Percentiles rank a stretch among this genome's conserved stretches.
Evolutionary conservation across 805 yeast species (phyloP).

Genomic region (Sugiyamaella smithiae): DNA sequence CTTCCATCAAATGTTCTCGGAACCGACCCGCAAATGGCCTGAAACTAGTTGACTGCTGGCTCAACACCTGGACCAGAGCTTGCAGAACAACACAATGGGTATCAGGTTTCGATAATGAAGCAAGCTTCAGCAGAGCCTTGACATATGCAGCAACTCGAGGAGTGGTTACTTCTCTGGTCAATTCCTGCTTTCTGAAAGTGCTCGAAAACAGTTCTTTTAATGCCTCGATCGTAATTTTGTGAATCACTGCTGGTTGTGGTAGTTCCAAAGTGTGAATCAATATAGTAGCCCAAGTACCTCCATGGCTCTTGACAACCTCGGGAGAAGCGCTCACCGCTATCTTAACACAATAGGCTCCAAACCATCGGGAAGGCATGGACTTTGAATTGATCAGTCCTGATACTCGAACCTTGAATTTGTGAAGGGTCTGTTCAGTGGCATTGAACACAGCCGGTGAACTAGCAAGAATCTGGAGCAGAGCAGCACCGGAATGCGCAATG

Average conservation of each 20-base stretch:
- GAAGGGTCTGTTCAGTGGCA: conserved; percentile 20
- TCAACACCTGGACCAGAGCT: conserved; percentile 44
- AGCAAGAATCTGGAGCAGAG: conserved; percentile 13
- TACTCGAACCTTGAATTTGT: conserved; percentile 32
- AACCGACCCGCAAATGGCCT: conserved; percentile 72
- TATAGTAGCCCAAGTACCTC: conserved; percentile 37
- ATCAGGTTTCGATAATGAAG: conserved; percentile 8
- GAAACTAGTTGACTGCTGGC: conserved; percentile 70
- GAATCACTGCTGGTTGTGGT: conserved; percentile 33
- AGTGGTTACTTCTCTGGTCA: conserved; percentile 78
- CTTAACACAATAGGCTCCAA: conserved; percentile 36
- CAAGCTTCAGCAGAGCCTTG: conserved; percentile 38
- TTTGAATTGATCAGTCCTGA: conserved; percentile 38
- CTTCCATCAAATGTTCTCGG: conserved; percentile 42
- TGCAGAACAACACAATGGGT: conserved; percentile 32
- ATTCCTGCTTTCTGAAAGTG: conserved; percentile 70
- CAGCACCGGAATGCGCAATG: conserved; percentile 11
- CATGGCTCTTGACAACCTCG: conserved; percentile 37
- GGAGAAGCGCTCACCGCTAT: conserved; percentile 26
- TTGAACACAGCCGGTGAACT: conserved; percentile 17
- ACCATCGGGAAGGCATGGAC: conserved; percentile 36
- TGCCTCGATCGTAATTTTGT: conserved; percentile 31
- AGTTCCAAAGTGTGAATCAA: conserved; percentile 39
- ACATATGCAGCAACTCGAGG: conserved; percentile 71
- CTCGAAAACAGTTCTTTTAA: conserved; percentile 26